Evolutionary conservation across 306 rosid species (phyloP), one percentile per base, ranked within the genome.

Genomic region (Medicago lupulina): DNA sequence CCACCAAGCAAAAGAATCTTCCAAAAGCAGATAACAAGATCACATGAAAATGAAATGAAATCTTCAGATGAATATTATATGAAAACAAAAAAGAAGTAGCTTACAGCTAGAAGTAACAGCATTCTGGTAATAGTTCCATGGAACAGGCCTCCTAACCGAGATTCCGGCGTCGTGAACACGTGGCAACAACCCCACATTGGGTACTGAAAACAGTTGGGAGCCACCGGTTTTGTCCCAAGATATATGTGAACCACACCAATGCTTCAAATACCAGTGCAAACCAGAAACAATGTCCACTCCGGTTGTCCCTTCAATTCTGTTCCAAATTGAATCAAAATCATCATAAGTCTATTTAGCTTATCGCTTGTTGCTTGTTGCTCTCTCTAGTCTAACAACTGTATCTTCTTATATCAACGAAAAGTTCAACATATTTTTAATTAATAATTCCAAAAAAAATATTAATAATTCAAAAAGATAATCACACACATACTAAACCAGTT

Each of bases 141-240:
- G 98, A 83, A 86, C 19, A 51, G 96, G 93, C 78, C 97, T 86
- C 89, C 31, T 85, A 80, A 89, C 77, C 19, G 72, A 74, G 75
- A 93, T 60, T 44, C 91, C 97, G 1, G 64, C 64, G 17, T 77
- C 86, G 19, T 51, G 67, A 68, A 91, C 86, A 50, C 82, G 85
- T 10, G 97, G 90, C 6, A 91, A 88, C 18, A 81, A 76, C 43
- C 96, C 92, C 9, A 79, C 43, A 73, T 88, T 81, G 9, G 92
- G 97, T 15, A 88, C 83, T 19, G 96, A 84, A 82, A 75, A 86
- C 4, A 89, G 84, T 34, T 93, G 98, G 0, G 89, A 76, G 38
- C 92, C 97, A 43, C 97, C 98, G 7, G 98, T 93, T 83, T 91
- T 93, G 65, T 93, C 96, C 98, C 98, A 93, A 21, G 96, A 93